Evolutionary conservation across 345 rosid genomes (phyloP).

Genomic region (Passiflora organensis): DNA sequence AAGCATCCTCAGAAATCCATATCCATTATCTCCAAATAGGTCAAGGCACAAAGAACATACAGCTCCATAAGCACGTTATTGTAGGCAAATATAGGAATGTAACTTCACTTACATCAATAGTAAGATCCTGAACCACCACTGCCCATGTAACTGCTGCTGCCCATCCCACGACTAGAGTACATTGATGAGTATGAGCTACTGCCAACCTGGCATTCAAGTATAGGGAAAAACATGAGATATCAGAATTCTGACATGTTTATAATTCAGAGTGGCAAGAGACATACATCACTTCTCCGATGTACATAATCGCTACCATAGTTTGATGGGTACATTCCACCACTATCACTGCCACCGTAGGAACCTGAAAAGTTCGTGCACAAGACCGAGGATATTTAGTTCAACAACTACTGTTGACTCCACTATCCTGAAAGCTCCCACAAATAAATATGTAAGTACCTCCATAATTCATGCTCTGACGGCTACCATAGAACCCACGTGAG

Average conservation of each 20-base stretch:
- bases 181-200: slow-evolving; percentile 81
- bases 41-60: slow-evolving; percentile 5
- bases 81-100: slow-evolving; percentile 14
- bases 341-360: slow-evolving; percentile 65
- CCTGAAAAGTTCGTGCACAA: slow-evolving; percentile 41
- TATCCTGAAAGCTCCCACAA: slow-evolving; percentile 12
- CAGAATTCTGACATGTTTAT: neutral
- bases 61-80: slow-evolving; percentile 9
- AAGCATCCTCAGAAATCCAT: slow-evolving; percentile 26
- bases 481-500: slow-evolving; percentile 66
- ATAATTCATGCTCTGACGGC: slow-evolving; percentile 78
- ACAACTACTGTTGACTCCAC: too few species aligned
- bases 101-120: slow-evolving; percentile 56
- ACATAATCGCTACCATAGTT: slow-evolving; percentile 67
- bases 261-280: slow-evolving; percentile 7
- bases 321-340: slow-evolving; percentile 73
- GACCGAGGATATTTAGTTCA: neutral
- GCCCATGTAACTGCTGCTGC: slow-evolving; percentile 75
- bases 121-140: slow-evolving; percentile 83
- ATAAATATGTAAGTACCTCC: slow-evolving; percentile 43
- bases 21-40: slow-evolving; percentile 25
- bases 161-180: slow-evolving; percentile 76
- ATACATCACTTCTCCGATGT: slow-evolving; percentile 75
- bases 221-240: neutral
- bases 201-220: slow-evolving; percentile 54